These are phyloP conservation scores for Nymphaea colorata DNA, from an alignment of 164 flowering plant genomes.

Conservation along the genomic window DNA sequence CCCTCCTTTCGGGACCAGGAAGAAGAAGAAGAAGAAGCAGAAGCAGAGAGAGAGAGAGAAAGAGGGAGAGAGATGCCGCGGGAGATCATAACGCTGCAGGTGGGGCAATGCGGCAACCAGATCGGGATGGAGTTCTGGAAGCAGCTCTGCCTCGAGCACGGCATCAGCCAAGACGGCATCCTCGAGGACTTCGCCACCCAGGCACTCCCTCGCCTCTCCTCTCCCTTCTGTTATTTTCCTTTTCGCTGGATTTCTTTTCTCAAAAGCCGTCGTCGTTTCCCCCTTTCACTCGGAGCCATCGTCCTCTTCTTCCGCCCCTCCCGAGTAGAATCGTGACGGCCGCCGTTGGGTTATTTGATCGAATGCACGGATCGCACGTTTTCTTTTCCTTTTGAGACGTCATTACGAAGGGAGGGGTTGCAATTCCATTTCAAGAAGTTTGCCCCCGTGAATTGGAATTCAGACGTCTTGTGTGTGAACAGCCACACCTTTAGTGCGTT, in stretches of 20 bases:
- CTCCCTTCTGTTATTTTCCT: not conserved
- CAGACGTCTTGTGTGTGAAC: not conserved
- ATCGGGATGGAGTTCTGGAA: conserved; percentile 99
- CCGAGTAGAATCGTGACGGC: not conserved
- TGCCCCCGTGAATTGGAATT: not conserved
- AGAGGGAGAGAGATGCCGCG: conserved; percentile 60
- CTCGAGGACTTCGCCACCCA: conserved; percentile 98
- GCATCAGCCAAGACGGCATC: conserved; percentile 95
- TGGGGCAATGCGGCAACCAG: conserved; percentile 99
- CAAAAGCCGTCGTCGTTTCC: not conserved
- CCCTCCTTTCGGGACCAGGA: not conserved
- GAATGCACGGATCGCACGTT: not conserved
- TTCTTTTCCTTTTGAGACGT: not conserved
- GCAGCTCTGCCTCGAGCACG: conserved; percentile 98
- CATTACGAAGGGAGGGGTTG: not conserved
- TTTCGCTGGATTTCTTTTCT: not conserved
- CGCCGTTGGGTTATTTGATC: not conserved
- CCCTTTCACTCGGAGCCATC: not conserved
- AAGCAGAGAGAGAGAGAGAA: not conserved
- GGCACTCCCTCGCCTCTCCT: conserved; percentile 24
- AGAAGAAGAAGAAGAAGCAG: not conserved
- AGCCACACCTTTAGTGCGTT: not conserved
- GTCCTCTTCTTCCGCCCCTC: not conserved
- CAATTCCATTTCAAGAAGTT: not conserved
- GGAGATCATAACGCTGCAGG: conserved; percentile 93